A percentile compares a stretch with the other conserved stretches of the same genome.
Conservation (phyloP, 345 rosid species). For the Syzygium aqueum region DNA sequence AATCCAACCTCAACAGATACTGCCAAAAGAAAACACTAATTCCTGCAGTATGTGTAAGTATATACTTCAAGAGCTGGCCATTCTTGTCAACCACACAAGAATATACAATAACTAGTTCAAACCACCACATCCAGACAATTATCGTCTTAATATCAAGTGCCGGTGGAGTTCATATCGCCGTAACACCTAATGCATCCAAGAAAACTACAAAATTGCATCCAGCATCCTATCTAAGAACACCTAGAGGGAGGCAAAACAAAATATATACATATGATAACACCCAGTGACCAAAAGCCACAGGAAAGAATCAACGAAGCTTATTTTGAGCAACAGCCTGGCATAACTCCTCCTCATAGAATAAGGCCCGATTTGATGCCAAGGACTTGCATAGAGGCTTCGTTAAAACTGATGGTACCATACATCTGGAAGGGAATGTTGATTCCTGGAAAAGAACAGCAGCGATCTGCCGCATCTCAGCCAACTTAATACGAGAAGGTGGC, state of each 20-base stretch:
- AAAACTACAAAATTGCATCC: conserved; percentile 57
- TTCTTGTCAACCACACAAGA: conserved; percentile 20
- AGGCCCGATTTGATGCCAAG: conserved; percentile 61
- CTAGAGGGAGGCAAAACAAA: conserved; percentile 21
- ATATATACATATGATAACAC: conserved; percentile 35
- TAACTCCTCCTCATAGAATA: conserved; percentile 88
- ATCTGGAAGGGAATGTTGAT: conserved; percentile 61
- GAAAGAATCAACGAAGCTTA: conserved; percentile 51
- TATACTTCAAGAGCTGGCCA: not conserved
- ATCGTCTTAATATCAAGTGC: conserved; percentile 10
- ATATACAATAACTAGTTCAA: conserved; percentile 32
- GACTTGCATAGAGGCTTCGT: conserved; percentile 72
- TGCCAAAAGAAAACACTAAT: not conserved
- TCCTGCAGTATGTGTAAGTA: not conserved
- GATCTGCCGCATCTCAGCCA: conserved; percentile 71
- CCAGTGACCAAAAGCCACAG: not conserved
- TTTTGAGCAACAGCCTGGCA: conserved; percentile 96
- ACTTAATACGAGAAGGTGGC: conserved; percentile 65
- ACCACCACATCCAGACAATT: conserved; percentile 23
- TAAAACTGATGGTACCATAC: conserved; percentile 70
- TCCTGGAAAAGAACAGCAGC: conserved; percentile 93
- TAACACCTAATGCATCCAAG: not conserved
- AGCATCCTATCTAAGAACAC: conserved; percentile 26
- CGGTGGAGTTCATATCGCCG: not conserved
- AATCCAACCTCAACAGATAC: not conserved